These are phyloP conservation scores for Candida boleticola DNA, from an alignment of 805 yeast genomes.

Conservation along the genomic window DNA sequence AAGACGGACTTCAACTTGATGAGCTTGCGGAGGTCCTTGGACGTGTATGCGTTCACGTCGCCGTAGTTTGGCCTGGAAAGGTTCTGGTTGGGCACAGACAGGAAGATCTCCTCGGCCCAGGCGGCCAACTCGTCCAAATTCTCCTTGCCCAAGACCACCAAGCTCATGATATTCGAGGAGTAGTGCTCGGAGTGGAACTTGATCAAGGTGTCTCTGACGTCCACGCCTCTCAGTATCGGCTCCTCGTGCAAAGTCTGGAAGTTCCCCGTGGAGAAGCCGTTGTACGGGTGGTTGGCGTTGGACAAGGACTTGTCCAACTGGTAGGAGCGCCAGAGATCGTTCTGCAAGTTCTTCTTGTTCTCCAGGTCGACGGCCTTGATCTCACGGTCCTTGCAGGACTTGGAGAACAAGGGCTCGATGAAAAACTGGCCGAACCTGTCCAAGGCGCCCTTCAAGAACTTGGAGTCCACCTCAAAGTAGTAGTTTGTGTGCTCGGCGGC, in stretches of 20 bases:
- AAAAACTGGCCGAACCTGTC: constrained; percentile 94
- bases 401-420: constrained; percentile 74
- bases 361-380: constrained; percentile 94
- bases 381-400: constrained; percentile 82
- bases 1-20: constrained; percentile 77
- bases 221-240: constrained; percentile 59
- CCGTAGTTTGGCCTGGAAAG: constrained; percentile 45
- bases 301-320: constrained; percentile 78
- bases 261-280: constrained; percentile 90
- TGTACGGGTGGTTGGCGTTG: constrained; percentile 76
- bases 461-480: constrained; percentile 78
- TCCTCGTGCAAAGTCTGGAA: constrained; percentile 63
- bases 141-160: constrained; percentile 83
- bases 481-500: constrained; percentile 87
- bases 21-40: constrained; percentile 49
- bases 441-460: constrained; percentile 78
- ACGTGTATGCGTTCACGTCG: constrained; percentile 45
- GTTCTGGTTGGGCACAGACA: constrained; percentile 54
- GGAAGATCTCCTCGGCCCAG: constrained; percentile 69
- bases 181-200: constrained; percentile 71
- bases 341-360: constrained; percentile 90
- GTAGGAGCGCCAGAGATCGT: constrained; percentile 82
- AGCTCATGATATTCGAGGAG: constrained; percentile 85
- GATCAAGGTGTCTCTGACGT: constrained; percentile 78
- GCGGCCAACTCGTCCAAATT: constrained; percentile 64